These are phyloP conservation scores for Mycena albidolilacea DNA, from an alignment of 768 basidiomycete genomes.

Conservation along the genomic window DNA sequence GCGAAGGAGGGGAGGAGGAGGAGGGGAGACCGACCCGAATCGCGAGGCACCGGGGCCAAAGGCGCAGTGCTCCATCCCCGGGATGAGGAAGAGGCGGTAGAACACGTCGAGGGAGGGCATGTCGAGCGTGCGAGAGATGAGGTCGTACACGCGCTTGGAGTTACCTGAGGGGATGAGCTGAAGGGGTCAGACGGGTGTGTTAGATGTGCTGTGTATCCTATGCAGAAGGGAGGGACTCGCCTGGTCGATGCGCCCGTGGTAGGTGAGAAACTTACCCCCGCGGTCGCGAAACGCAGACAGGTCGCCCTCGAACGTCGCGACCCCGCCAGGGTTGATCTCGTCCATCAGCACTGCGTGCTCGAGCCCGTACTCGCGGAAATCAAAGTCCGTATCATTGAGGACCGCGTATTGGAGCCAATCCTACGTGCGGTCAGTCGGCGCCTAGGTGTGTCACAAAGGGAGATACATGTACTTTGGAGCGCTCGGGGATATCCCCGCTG, in stretches of 20 bases:
- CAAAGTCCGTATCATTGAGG: constrained; percentile 29
- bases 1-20: too few relatives aligned
- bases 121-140: too few relatives aligned
- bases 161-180: too few relatives aligned
- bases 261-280: constrained; percentile 46
- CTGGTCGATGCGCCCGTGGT: constrained; percentile 39
- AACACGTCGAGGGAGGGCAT: too few relatives aligned
- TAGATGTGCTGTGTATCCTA: too few relatives aligned
- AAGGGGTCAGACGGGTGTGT: too few relatives aligned
- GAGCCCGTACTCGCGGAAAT: constrained; percentile 21
- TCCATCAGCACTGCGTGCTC: constrained; percentile 14
- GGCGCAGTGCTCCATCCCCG: too few relatives aligned
- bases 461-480: constrained; percentile 1
- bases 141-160: too few relatives aligned
- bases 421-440: constrained; percentile 5
- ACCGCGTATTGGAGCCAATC: constrained; percentile 33
- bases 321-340: constrained; percentile 22
- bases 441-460: neutral
- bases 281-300: constrained; percentile 31
- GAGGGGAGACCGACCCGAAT: too few relatives aligned
- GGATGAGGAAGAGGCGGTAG: too few relatives aligned
- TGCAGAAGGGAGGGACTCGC: neutral
- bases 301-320: constrained; percentile 6
- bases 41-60: too few relatives aligned
- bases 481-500: constrained; percentile 7